Conservation (phyloP, 2,329 filamentous ascomycete genomes). For the Clarireedia paspali region DNA sequence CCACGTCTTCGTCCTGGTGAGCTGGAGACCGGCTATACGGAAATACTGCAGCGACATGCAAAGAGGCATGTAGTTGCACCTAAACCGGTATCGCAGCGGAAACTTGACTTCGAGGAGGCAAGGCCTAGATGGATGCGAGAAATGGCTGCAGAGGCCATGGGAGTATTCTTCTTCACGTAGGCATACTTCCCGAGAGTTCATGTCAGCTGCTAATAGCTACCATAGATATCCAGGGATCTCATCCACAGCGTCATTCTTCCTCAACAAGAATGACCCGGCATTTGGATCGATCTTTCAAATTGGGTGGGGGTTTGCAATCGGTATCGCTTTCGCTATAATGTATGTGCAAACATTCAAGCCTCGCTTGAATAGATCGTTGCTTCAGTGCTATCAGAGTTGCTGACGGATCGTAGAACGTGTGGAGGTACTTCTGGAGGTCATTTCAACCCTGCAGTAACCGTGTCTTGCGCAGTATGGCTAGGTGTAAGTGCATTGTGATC, state of each 20-base stretch:
- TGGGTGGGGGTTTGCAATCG: conserved; percentile 47
- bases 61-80: conserved; percentile 41
- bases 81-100: conserved; percentile 44
- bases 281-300: conserved; percentile 48
- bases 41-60: conserved; percentile 43
- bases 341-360: neutral
- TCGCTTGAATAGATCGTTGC: neutral
- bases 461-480: conserved; percentile 43
- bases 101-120: conserved; percentile 45
- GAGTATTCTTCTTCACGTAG: conserved; percentile 48
- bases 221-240: conserved; percentile 39
- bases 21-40: conserved; percentile 45
- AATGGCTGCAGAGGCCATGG: conserved; percentile 47
- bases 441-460: conserved; percentile 45
- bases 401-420: conserved; percentile 31
- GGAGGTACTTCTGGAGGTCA: conserved; percentile 46
- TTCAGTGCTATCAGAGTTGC: neutral
- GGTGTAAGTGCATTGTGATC: conserved; percentile 27
- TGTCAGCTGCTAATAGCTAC: conserved; percentile 16
- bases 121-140: conserved; percentile 47
- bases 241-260: conserved; percentile 42
- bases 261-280: conserved; percentile 35
- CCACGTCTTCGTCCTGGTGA: conserved; percentile 21
- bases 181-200: neutral
- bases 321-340: conserved; percentile 52